Base-by-base conservation (phyloP, 2,329 filamentous ascomycete species). In the Alternaria triticimaculans region DNA sequence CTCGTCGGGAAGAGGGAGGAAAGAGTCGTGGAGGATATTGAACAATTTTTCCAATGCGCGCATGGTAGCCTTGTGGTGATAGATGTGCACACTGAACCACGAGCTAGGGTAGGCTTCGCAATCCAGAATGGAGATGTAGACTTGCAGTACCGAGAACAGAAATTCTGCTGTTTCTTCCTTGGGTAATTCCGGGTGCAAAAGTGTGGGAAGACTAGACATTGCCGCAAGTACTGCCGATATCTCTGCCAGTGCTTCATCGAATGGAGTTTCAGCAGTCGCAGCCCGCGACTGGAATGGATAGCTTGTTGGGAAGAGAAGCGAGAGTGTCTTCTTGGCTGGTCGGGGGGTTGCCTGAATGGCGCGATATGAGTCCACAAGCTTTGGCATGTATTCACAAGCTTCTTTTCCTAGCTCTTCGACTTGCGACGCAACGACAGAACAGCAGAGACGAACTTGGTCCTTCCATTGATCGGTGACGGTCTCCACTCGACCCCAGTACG, bases 71-170 rank as follows among this genome's bases (percentile, higher is more conserved):
- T 93, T 93, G 82, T 97, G 93, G 75, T 97, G 92, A 80, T 92
- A 96, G 44, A 98, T 96, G 74, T 96, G 92, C 58, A 97, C 88
- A 78, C 94, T 98, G 48, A 99, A 84, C 96, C 96, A 99, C 63
- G 88, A 89, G 18, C 88, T 84, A 0, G 96, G 96, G 80, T 97
- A 98, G 0, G 96, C 93, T 74, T 96, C 92, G 70, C 94, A 94
- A 62, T 90, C 89, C 11, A 99, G 84, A 57, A 99, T 93, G 68
- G 94, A 97, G 80, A 94, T 92, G 74, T 97, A 90, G 8, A 97
- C 91, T 64, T 92, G 90, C 25, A 99, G 86, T 0, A 91, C 88
- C 72, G 94, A 92, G 68, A 93, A 90, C 10, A 97, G 79, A 45
- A 97, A 88, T 3, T 88, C 86, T 10, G 90, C 87, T 55, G 95